Percentiles rank a stretch among this genome's conserved stretches.
phyloP scores from a whole-genome alignment of 192 early-diverging fungal genomes.

The Backusella macrospora region DNA sequence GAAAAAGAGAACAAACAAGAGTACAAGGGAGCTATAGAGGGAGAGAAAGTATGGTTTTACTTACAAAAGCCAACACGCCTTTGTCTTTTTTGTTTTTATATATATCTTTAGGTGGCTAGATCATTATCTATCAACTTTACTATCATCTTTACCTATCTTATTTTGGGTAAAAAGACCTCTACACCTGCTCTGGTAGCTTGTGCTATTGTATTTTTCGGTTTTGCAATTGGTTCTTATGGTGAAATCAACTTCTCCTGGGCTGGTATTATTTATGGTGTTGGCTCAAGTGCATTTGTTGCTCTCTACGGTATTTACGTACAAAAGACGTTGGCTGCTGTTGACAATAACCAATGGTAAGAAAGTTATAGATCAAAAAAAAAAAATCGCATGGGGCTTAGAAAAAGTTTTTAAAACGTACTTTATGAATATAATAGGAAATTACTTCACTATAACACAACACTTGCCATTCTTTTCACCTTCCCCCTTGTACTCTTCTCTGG shows the following conservation, averaged over 20 bases:
- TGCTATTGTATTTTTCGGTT: slow-evolving; percentile 60
- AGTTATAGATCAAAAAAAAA: not conserved
- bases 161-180: slow-evolving; percentile 60
- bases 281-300: slow-evolving; percentile 66
- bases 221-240: slow-evolving; percentile 66
- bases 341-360: slow-evolving; percentile 67
- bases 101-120: slow-evolving; percentile 51
- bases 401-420: not conserved
- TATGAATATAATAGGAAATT: slow-evolving; percentile 49
- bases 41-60: too few relatives aligned
- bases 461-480: slow-evolving; percentile 59
- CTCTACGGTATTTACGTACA: slow-evolving; percentile 73
- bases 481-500: slow-evolving; percentile 63
- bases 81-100: not conserved
- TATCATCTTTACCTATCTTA: slow-evolving; percentile 65
- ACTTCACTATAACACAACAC: slow-evolving; percentile 67
- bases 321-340: slow-evolving; percentile 60
- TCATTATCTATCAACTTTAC: slow-evolving; percentile 71
- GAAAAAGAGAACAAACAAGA: not conserved
- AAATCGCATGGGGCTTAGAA: not conserved
- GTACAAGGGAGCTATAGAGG: not conserved
- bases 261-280: slow-evolving; percentile 65
- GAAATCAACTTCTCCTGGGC: slow-evolving; percentile 69
- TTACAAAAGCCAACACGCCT: not conserved
- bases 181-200: slow-evolving; percentile 55